Base-by-base conservation (phyloP, 2,329 filamentous ascomycete species). In the Alternaria incomplexa region DNA sequence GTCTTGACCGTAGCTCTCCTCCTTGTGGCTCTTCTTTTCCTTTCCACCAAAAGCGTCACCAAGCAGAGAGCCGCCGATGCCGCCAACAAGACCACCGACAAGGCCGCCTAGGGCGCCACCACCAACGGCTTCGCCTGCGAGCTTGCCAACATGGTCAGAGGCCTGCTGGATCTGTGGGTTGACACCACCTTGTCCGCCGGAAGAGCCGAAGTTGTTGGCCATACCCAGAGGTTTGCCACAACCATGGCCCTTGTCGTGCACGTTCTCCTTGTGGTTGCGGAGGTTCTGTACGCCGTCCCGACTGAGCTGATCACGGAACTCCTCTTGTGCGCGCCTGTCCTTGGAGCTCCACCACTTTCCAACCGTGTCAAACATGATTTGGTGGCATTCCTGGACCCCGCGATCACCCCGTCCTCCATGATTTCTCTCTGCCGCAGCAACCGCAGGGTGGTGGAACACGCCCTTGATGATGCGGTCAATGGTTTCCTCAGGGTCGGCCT, bases 401-500 rank as follows among this genome's bases (percentile, higher is more conserved):
- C 20, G 48, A 25, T 40, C 48, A 22, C 48, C 36, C 8, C 28
- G 20, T 12, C 48, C 48, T 23, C 48, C 30, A 3, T 11, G 90
- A 91, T 8, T 64, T 64, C 73, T 93, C 91, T 20, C 89, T 76
- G 86, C 82, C 10, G 89, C 82, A 60, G 91, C 89, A 70, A 93
- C 89, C 51, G 93, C 93, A 3, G 94, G 95, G 80, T 97, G 94
- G 74, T 97, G 93, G 79, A 97, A 88, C 36, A 97, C 90, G 63
- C 93, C 93, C 52, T 88, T 81, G 74, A 97, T 89, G 79, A 97
- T 94, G 65, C 90, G 89, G 75, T 90, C 87, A 68, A 96, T 84
- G 3, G 90, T 89, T 60, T 88, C 86, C 65, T 92, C 85, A 44
- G 93, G 82, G 71, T 97, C 91, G 61, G 86, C 83, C 59, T 95